Base-by-base conservation (phyloP, 305 asterid genomes). In the Fraxinus sp. region DNA sequence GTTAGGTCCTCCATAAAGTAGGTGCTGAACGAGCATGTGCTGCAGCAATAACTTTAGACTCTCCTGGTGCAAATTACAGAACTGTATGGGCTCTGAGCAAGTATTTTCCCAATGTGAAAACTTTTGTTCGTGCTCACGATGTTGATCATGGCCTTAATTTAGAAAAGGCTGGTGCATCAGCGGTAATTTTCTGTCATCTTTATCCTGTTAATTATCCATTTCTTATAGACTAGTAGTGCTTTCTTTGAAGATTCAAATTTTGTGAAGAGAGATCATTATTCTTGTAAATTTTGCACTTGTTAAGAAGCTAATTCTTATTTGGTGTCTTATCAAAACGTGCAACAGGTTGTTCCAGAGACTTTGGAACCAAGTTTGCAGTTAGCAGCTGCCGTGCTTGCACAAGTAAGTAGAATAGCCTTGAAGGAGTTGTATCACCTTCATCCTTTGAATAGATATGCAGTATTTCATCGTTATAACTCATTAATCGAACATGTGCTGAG, bases 1-100 rank as follows among this genome's bases (percentile, higher is more conserved):
- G 3, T 79, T 88, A 96, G 99, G 99, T 97, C 80, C 98, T 97
- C 77, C 98, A 93, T 79, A 97, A 97, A 92, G 87, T 97, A 52
- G 99, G 99, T 33, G 98, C 99, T 30, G 95, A 93, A 64, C 91
- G 99, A 87, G 98, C 99, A 74, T 97, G 97, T 89, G 98, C 98
- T 82, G 98, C 99, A 8, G 99, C 99, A 83, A 86, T 97, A 71
- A 97, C 99, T 41, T 89, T 97, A 82, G 99, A 97, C 84, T 90
- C 97, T 84, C 99, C 99, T 30, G 99, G 98, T 78, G 98, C 99
- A 82, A 97, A 97, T 89, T 97, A 94, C 94, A 89, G 99, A 89
- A 90, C 98, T 62, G 98, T 97, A 80, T 97, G 99, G 99, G 98
- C 99, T 78, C 89, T 97, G 89, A 97, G 90, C 97, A 97, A 97